phyloP scores from a whole-genome alignment of 306 rosid species.

The Crotalaria pallida region DNA sequence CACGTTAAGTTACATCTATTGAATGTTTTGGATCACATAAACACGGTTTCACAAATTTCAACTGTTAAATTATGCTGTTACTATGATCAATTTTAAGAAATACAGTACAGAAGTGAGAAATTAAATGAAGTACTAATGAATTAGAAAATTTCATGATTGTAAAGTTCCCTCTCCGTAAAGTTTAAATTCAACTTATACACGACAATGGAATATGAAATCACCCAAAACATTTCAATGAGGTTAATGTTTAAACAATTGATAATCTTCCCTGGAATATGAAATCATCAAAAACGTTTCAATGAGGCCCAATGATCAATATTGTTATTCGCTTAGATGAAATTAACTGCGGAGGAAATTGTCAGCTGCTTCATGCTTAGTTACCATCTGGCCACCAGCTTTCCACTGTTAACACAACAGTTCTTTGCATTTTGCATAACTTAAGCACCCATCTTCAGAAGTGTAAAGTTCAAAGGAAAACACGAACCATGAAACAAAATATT shows the following conservation, averaged over 20 bases:
- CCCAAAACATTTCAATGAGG: background rate
- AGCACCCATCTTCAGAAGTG: background rate
- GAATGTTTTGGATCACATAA: background rate
- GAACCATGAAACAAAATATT: background rate
- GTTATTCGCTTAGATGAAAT: conserved; percentile 10
- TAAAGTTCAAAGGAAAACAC: background rate
- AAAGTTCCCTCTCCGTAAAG: background rate
- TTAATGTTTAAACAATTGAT: background rate
- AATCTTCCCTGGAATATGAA: background rate
- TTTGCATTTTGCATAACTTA: background rate
- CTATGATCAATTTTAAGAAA: too few relatives aligned
- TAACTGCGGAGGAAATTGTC: background rate
- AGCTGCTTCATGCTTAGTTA: background rate
- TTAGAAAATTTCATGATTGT: background rate
- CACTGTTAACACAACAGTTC: background rate
- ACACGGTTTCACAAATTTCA: background rate
- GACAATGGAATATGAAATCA: background rate
- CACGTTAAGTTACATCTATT: too few relatives aligned
- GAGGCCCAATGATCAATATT: background rate
- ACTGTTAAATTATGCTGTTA: background rate
- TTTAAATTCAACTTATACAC: background rate
- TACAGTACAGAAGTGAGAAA: background rate
- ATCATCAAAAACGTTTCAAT: background rate
- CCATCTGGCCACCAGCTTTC: background rate
- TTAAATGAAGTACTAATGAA: background rate